Conservation (phyloP, 2,329 filamentous ascomycete genomes). For the Triangularia verruculosa region DNA sequence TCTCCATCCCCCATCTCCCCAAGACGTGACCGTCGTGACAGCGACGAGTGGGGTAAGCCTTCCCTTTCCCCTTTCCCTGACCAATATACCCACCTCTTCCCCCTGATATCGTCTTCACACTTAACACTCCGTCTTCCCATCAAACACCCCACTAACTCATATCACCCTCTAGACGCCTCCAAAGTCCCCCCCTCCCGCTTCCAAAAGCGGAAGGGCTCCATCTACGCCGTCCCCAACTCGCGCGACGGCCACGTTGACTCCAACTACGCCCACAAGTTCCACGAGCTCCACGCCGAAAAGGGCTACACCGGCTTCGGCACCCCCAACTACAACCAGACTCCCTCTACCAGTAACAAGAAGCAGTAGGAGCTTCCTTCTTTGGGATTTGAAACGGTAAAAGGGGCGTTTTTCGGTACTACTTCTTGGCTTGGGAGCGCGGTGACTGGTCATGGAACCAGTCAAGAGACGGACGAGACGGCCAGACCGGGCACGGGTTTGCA, state of each 20-base stretch:
- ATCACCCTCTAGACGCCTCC: constrained; percentile 48
- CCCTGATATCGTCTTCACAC: too few species aligned
- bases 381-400: neutral
- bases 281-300: constrained; percentile 45
- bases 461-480: neutral
- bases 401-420: neutral
- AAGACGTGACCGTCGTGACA: constrained; percentile 20
- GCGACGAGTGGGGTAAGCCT: constrained; percentile 28
- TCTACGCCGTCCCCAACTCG: constrained; percentile 63
- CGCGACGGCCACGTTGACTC: constrained; percentile 63
- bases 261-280: constrained; percentile 58
- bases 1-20: neutral
- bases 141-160: neutral
- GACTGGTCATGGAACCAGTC: neutral
- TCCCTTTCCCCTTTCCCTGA: neutral
- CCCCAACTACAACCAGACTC: neutral
- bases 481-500: neutral
- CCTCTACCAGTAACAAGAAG: neutral
- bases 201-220: constrained; percentile 67
- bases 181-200: constrained; percentile 67
- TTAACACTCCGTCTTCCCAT: too few species aligned
- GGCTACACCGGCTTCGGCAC: neutral
- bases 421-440: neutral
- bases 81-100: neutral
- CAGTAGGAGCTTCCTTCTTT: neutral